Evolutionary conservation across 2,329 filamentous ascomycete species (phyloP).

Genomic region (Fusarium sp.): DNA sequence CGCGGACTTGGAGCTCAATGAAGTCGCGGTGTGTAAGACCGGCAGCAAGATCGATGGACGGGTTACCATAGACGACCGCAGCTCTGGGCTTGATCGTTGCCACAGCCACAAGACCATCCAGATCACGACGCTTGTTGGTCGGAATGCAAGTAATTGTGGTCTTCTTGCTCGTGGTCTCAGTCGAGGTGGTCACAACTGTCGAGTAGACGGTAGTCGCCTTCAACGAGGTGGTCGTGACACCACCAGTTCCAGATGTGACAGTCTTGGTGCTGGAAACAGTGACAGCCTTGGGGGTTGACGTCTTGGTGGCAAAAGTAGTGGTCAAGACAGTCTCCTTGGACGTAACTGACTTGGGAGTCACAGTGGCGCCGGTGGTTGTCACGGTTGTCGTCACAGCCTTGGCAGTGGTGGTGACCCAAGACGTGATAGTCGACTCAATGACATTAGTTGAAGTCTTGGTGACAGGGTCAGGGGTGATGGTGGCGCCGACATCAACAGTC

Average conservation of each 20-base stretch:
- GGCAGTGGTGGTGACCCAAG: constrained; percentile 24
- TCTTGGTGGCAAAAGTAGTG: constrained; percentile 30
- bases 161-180: constrained; percentile 31
- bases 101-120: not conserved
- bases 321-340: constrained; percentile 17
- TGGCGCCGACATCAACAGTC: constrained; percentile 47
- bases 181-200: constrained; percentile 37
- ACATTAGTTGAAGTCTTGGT: constrained; percentile 36
- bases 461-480: constrained; percentile 46
- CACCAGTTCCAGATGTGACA: constrained; percentile 29
- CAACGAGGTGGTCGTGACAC: constrained; percentile 34
- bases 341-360: constrained; percentile 42
- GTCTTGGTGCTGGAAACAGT: constrained; percentile 38
- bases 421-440: constrained; percentile 27
- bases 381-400: constrained; percentile 31
- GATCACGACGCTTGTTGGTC: constrained; percentile 24
- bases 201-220: constrained; percentile 39
- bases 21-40: constrained; percentile 23
- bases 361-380: constrained; percentile 29
- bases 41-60: constrained; percentile 7
- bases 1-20: constrained; percentile 20
- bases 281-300: constrained; percentile 30
- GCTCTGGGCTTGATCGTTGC: constrained; percentile 9
- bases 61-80: constrained; percentile 28
- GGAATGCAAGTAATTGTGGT: constrained; percentile 39